Base-by-base conservation (phyloP, 2,329 filamentous ascomycete genomes). In the Blumeriella jaapii region DNA sequence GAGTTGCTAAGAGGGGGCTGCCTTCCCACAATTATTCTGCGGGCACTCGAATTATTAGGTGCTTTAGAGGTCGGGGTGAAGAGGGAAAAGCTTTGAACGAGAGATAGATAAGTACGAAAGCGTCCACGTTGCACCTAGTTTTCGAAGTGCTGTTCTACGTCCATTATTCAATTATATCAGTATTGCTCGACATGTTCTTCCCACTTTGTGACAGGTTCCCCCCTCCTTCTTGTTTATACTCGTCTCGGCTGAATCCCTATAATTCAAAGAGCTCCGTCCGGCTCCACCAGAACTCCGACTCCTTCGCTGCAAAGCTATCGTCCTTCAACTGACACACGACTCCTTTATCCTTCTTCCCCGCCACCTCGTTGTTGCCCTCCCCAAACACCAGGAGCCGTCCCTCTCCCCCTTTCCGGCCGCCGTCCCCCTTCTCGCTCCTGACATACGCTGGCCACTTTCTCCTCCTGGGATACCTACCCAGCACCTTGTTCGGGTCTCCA, bases 271-370 rank as follows among this genome's bases (percentile, higher is more conserved):
- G 46, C 38, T 60, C 54, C 13, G 67, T 64, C 40, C 65, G 64
- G 9, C 61, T 60, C 69, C 70, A 78, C 76, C 76, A 81, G 52
- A 74, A 80, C 9, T 58, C 53, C 46, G 69, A 74, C 48, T 71
- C 64, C 32, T 61, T 54, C 34, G 55, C 56, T 40, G 70, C 67
- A 40, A 59, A 59, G 3, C 54, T 14, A 60, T 68, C 57, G 63
- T 52, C 36, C 32, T 55, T 43, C 35, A 65, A 55, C 36, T 61
- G 50, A 0, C 63, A 68, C 1, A 66, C 58, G 2, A 57, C 51
- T 1, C 69, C 74, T 8, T 38, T 48, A 14, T 50, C 51, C 20
- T 35, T 44, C 0, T 53, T 55, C 32, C 42, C 64, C 47, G 41
- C 59, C 50, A 44, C 54, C 57, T 78, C 72, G 45, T 74, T 63